Percentiles rank a stretch among this genome's conserved stretches.
Evolutionary conservation across 768 basidiomycete genomes (phyloP).

Genomic region (Amanita inopinata): DNA sequence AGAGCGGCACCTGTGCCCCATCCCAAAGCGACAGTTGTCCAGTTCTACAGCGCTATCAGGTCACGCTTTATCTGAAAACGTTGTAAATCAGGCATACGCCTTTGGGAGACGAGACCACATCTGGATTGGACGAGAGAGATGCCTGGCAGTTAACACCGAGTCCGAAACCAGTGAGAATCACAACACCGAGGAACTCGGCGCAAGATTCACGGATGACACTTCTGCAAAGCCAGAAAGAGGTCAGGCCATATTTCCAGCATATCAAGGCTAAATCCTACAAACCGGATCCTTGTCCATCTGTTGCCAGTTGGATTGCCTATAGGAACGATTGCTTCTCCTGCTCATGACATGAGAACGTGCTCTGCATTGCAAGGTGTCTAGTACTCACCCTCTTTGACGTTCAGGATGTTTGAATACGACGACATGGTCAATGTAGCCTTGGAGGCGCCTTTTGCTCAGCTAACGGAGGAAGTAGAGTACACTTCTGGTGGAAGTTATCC

Average conservation of each 20-base stretch:
- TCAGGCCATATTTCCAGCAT: background rate
- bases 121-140: slow-evolving; percentile 34
- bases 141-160: slow-evolving; percentile 49
- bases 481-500: no score
- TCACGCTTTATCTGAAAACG: background rate
- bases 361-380: no score
- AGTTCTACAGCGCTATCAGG: background rate
- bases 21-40: slow-evolving; percentile 23
- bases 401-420: background rate
- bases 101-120: slow-evolving; percentile 36
- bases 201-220: slow-evolving; percentile 44
- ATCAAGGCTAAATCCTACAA: slow-evolving; percentile 9
- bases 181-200: slow-evolving; percentile 55
- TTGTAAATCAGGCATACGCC: slow-evolving; percentile 34
- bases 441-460: background rate
- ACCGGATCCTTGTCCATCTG: slow-evolving; percentile 49
- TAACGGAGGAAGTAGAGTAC: background rate
- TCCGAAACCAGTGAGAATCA: slow-evolving; percentile 51
- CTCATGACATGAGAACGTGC: background rate
- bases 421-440: slow-evolving; percentile 1
- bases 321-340: background rate
- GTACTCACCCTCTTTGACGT: background rate
- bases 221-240: slow-evolving; percentile 21
- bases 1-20: slow-evolving; percentile 54
- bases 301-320: slow-evolving; percentile 31